Conservation (phyloP, 306 rosid genomes). For the Castanea crenata region DNA sequence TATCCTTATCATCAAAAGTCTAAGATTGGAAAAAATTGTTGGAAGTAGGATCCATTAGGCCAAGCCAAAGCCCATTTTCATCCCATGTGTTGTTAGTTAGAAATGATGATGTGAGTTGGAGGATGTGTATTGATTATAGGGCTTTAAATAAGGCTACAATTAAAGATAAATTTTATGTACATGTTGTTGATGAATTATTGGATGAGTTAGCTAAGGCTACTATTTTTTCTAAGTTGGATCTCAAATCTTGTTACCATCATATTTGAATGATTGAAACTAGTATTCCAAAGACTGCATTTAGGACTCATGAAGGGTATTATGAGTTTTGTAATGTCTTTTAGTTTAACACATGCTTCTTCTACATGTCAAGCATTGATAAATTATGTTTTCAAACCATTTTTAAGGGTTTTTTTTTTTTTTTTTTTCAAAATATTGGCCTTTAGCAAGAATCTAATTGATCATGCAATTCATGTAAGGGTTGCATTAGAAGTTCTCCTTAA, state of each 20-base stretch:
- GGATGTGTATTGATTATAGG: background rate
- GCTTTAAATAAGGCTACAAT: background rate
- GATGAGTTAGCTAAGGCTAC: background rate
- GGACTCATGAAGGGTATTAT: no score
- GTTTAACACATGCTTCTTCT: background rate
- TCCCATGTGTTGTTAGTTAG: background rate
- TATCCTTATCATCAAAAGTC: background rate
- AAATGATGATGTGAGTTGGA: background rate
- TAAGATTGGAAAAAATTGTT: background rate
- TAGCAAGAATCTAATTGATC: background rate
- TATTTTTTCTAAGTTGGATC: background rate
- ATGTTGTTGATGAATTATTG: background rate
- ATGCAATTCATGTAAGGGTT: background rate
- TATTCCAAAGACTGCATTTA: no score
- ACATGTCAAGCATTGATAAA: background rate
- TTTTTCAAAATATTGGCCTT: background rate
- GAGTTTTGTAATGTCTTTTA: no score
- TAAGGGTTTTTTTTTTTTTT: no score
- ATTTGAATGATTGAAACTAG: no score
- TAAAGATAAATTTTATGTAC: background rate
- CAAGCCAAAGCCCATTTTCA: background rate
- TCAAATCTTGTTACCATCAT: background rate
- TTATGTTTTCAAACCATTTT: background rate
- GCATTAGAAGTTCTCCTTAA: no score
- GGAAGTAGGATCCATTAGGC: background rate